Percentiles rank a stretch among this genome's conserved stretches.
Conservation (phyloP, 2,329 filamentous ascomycete species). For the Dothideomycetes sp. region DNA sequence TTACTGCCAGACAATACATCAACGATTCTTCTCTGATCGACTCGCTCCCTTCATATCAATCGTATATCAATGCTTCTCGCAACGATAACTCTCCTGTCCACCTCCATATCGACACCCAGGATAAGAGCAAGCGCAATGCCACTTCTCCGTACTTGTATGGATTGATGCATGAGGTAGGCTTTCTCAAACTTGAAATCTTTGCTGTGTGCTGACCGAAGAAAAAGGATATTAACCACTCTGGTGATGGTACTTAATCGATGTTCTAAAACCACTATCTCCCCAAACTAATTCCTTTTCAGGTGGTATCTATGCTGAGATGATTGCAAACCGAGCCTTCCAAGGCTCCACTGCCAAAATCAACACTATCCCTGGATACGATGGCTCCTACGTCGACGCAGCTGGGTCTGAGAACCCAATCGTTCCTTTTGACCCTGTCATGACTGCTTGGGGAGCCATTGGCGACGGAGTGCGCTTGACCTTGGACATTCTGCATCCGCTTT, state of each 20-base stretch:
- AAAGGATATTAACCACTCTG: constrained; percentile 44
- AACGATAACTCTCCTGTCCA: constrained; percentile 16
- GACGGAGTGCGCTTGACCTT: constrained; percentile 27
- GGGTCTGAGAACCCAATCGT: constrained; percentile 23
- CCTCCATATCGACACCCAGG: constrained; percentile 13
- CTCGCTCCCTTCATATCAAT: constrained; percentile 13
- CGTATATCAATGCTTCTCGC: constrained; percentile 16
- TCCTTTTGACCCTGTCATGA: constrained; percentile 23
- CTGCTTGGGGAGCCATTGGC: constrained; percentile 26
- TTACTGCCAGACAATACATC: constrained; percentile 5
- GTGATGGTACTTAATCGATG: too few species aligned
- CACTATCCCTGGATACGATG: constrained; percentile 17
- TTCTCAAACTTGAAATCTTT: not conserved
- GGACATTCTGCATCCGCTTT: constrained; percentile 35
- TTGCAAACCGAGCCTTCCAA: constrained; percentile 64
- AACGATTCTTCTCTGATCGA: constrained; percentile 3
- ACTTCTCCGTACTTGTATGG: constrained; percentile 16
- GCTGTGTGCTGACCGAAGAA: not conserved
- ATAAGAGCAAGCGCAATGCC: constrained; percentile 14
- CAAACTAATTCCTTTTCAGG: too few species aligned
- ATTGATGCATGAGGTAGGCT: constrained; percentile 15
- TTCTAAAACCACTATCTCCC: too few species aligned
- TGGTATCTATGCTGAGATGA: constrained; percentile 62
- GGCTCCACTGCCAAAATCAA: constrained; percentile 22
- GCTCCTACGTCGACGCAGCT: constrained; percentile 17